Evolutionary conservation across 2,329 filamentous ascomycete genomes (phyloP).

Genomic region (Ceratocystiopsis minuta): DNA sequence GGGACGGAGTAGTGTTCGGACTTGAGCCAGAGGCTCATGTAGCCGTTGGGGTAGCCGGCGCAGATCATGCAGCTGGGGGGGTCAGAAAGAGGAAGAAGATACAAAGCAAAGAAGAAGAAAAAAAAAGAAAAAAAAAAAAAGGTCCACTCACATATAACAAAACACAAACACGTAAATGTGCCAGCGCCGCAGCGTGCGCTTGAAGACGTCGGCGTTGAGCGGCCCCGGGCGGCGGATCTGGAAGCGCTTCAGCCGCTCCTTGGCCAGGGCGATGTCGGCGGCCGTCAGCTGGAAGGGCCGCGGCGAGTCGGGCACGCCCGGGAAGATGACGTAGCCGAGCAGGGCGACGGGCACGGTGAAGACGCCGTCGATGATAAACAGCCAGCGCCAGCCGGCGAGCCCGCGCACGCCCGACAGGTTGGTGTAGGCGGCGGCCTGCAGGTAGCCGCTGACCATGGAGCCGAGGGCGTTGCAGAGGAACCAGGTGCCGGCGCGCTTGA

Average conservation of each 20-base stretch:
- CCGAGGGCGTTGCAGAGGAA: neutral
- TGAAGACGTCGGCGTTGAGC: conserved; percentile 14
- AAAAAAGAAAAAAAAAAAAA: too few species aligned
- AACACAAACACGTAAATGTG: conserved; percentile 42
- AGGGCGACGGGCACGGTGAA: conserved; percentile 1
- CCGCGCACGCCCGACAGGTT: conserved; percentile 3
- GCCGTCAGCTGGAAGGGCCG: conserved; percentile 27
- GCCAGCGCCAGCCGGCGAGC: conserved; percentile 6
- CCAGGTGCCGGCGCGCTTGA: conserved; percentile 17
- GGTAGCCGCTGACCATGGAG: conserved; percentile 1
- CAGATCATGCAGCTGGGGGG: too few species aligned
- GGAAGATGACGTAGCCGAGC: conserved; percentile 4
- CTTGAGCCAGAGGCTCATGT: conserved; percentile 27
- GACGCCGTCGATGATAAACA: conserved; percentile 4
- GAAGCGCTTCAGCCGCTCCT: conserved; percentile 17
- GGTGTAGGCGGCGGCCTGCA: conserved; percentile 3
- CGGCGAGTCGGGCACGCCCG: conserved; percentile 1
- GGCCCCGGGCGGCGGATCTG: conserved; percentile 7
- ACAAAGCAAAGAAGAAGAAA: too few species aligned
- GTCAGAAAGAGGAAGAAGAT: too few species aligned
- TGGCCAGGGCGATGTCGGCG: conserved; percentile 17
- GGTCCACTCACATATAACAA: too few species aligned
- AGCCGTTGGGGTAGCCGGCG: conserved; percentile 30
- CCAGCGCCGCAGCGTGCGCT: conserved; percentile 24
- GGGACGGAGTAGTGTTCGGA: conserved; percentile 23